A percentile compares a stretch with the other conserved stretches of the same genome.
Evolutionary conservation across 2,329 filamentous ascomycete genomes (phyloP).

Genomic region (Scytalidium lignicola): DNA sequence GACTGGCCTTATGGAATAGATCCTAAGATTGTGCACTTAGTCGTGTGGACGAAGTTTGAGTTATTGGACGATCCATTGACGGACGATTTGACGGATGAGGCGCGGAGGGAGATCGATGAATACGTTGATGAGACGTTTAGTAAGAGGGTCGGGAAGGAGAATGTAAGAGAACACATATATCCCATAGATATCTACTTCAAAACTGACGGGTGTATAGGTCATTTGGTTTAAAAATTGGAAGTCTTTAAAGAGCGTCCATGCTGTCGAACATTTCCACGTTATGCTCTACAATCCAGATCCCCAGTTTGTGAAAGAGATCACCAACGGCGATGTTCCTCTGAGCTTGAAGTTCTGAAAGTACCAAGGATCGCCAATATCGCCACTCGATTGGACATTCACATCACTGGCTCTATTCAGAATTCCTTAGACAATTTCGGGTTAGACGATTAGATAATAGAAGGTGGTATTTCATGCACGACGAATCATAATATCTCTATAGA

Average conservation of each 20-base stretch:
- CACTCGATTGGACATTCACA: neutral
- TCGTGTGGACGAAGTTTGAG: constrained; percentile 89
- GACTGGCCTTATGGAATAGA: constrained; percentile 95
- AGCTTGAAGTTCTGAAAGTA: constrained; percentile 35
- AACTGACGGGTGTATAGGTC: constrained; percentile 43
- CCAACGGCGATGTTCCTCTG: constrained; percentile 67
- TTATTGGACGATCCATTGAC: constrained; percentile 60
- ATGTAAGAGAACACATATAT: no score
- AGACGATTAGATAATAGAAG: neutral
- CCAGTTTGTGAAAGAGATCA: constrained; percentile 64
- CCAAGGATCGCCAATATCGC: neutral
- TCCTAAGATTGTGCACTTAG: constrained; percentile 70
- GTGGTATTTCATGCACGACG: neutral
- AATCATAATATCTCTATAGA: no score
- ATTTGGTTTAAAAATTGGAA: constrained; percentile 91
- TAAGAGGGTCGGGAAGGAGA: constrained; percentile 41
- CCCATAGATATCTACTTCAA: no score
- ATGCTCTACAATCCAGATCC: constrained; percentile 77
- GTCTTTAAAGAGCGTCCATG: constrained; percentile 75
- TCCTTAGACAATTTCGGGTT: no score
- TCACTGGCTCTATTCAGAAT: no score
- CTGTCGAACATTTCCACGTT: constrained; percentile 91
- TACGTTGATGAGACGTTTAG: constrained; percentile 68
- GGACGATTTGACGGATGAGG: constrained; percentile 58
- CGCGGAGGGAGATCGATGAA: constrained; percentile 59